phyloP scores from a whole-genome alignment of 495 filamentous ascomycete species.

The Jackrogersella multiformis region DNA sequence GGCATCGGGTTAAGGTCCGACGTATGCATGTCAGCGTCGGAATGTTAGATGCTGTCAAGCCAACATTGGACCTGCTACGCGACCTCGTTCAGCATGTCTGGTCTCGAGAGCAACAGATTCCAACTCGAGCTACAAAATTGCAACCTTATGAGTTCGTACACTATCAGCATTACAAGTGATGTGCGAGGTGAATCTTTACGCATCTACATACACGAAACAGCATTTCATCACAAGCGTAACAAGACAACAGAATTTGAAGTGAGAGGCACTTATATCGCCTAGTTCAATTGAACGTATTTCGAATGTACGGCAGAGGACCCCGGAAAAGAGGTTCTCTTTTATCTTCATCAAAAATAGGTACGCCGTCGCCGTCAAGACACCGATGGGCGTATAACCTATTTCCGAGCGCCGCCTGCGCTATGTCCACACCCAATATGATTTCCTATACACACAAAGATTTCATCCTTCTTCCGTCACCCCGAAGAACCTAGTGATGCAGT shows the following conservation, averaged over 20 bases:
- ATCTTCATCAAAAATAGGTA: slow-evolving; percentile 34
- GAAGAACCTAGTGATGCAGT: slow-evolving; percentile 29
- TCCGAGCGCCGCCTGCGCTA: slow-evolving; percentile 23
- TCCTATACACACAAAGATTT: slow-evolving; percentile 39
- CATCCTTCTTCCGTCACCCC: slow-evolving; percentile 17
- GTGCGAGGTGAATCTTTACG: no score
- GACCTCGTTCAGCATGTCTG: neutral
- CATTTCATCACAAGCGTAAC: no score
- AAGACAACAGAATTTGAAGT: slow-evolving; percentile 14
- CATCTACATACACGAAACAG: no score
- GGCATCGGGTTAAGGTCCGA: slow-evolving; percentile 2
- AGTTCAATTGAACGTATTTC: slow-evolving; percentile 37
- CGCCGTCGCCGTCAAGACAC: slow-evolving; percentile 26
- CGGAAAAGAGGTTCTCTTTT: slow-evolving; percentile 15
- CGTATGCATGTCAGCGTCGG: neutral
- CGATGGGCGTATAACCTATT: slow-evolving; percentile 19
- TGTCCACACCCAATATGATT: slow-evolving; percentile 31
- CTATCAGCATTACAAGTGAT: neutral
- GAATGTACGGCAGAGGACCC: slow-evolving; percentile 39
- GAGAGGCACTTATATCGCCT: slow-evolving; percentile 37
- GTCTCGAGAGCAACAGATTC: neutral
- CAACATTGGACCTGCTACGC: slow-evolving; percentile 4
- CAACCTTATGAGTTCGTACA: neutral
- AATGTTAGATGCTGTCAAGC: slow-evolving; percentile 7
- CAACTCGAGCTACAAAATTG: neutral